Percentiles rank a stretch among this genome's conserved stretches.
phyloP scores from a whole-genome alignment of 2,329 filamentous ascomycete species.

The Diaporthe sp. region DNA sequence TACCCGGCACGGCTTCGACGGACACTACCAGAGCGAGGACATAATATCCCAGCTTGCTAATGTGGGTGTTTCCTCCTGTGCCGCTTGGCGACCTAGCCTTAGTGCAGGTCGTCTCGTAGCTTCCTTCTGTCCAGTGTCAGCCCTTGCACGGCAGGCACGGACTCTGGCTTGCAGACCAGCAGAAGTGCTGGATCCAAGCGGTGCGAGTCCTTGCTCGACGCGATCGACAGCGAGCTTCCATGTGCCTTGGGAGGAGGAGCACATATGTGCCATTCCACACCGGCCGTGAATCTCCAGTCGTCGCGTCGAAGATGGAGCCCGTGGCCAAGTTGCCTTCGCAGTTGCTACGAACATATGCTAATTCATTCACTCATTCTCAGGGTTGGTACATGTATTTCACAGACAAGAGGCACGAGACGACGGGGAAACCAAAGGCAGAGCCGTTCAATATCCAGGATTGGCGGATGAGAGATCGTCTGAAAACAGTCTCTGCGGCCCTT shows the following conservation, averaged over 20 bases:
- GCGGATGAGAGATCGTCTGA: constrained; percentile 96
- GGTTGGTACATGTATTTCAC: constrained; percentile 99
- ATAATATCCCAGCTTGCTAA: constrained; percentile 88
- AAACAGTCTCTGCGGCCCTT: constrained; percentile 95
- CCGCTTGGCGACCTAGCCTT: neutral
- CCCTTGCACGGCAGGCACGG: neutral
- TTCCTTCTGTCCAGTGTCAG: neutral
- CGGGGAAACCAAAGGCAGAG: constrained; percentile 84
- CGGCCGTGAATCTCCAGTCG: neutral
- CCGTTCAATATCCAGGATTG: constrained; percentile 85
- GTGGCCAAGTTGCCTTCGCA: neutral
- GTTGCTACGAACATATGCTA: neutral
- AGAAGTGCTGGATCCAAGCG: neutral
- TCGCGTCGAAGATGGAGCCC: neutral
- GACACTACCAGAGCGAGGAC: constrained; percentile 91
- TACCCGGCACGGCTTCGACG: constrained; percentile 89
- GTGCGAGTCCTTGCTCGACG: neutral
- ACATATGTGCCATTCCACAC: neutral
- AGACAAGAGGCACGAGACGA: constrained; percentile 96
- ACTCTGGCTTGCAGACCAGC: neutral
- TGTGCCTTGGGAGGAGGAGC: neutral
- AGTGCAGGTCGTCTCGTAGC: neutral
- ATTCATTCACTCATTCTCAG: constrained; percentile 58
- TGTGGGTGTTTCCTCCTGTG: constrained; percentile 63
- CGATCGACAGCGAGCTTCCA: neutral